Conservation (phyloP, 2,329 filamentous ascomycete species). For the Ophiostoma triangulosporum region DNA sequence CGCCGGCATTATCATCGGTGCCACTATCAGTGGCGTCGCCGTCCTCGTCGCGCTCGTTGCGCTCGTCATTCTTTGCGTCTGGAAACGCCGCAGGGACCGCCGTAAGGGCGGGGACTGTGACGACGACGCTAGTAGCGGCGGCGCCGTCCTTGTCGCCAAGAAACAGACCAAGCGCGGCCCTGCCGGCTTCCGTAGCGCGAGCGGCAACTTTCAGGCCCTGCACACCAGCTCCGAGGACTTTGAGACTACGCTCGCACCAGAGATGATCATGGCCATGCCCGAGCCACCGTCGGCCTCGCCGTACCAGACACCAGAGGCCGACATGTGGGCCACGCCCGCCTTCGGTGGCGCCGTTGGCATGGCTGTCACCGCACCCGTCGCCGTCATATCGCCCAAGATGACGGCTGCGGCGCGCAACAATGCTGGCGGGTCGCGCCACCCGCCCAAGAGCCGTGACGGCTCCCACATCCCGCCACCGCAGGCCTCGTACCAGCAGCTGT, state of each 20-base stretch:
- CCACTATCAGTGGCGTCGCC: slow-evolving; percentile 37
- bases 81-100: slow-evolving; percentile 21
- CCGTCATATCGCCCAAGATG: neutral
- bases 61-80: slow-evolving; percentile 27
- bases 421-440: slow-evolving; percentile 8
- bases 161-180: neutral
- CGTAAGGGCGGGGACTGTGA: neutral
- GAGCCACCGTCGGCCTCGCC: neutral
- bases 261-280: slow-evolving; percentile 4
- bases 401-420: neutral
- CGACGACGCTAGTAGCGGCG: neutral
- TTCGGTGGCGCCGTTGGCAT: neutral
- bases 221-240: slow-evolving; percentile 22
- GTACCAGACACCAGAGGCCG: neutral
- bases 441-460: neutral
- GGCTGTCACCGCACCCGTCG: neutral
- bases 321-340: slow-evolving; percentile 2
- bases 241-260: slow-evolving; percentile 16
- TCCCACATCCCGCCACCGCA: neutral
- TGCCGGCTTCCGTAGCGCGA: slow-evolving; percentile 7
- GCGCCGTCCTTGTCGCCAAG: slow-evolving; percentile 18
- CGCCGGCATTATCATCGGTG: slow-evolving; percentile 41
- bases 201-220: slow-evolving; percentile 25
- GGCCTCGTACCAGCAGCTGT: slow-evolving; percentile 2
- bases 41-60: slow-evolving; percentile 29